These are phyloP conservation scores for Pichia cabralensis DNA, from an alignment of 805 yeast genomes.

Conservation along the genomic window DNA sequence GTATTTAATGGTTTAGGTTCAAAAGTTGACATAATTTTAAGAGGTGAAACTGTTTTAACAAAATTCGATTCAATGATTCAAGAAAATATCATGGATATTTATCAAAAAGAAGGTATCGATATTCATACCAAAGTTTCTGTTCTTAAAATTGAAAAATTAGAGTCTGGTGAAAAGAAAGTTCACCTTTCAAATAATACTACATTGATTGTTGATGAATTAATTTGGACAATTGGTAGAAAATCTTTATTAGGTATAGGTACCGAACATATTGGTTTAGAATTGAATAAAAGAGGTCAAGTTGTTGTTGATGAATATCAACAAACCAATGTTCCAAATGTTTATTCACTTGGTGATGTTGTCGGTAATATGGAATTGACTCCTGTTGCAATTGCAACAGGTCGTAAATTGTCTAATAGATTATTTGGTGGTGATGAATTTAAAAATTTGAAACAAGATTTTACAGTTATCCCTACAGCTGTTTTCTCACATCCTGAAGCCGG, in stretches of 20 bases:
- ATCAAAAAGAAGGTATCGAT: conserved; percentile 70
- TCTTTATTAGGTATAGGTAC: conserved; percentile 67
- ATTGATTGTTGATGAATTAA: conserved; percentile 64
- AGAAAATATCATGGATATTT: conserved; percentile 68
- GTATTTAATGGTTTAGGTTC: conserved; percentile 83
- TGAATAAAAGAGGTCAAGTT: conserved; percentile 52
- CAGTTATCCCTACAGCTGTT: conserved; percentile 88
- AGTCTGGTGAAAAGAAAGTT: conserved; percentile 40
- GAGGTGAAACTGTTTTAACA: conserved; percentile 87
- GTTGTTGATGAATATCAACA: conserved; percentile 83
- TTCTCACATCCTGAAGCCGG: conserved; percentile 98
- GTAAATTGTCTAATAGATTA: conserved; percentile 83
- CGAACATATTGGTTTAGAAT: conserved; percentile 63
- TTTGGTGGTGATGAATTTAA: conserved; percentile 71
- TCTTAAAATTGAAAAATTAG: conserved; percentile 36
- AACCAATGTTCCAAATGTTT: conserved; percentile 61
- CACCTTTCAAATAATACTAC: conserved; percentile 31
- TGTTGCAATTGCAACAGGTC: conserved; percentile 97
- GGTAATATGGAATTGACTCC: conserved; percentile 95
- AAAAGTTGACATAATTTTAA: conserved; percentile 76
- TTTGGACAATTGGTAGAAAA: conserved; percentile 93
- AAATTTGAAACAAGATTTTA: conserved; percentile 73
- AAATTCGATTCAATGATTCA: conserved; percentile 79
- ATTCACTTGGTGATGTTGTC: conserved; percentile 88
- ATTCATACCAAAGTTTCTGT: conserved; percentile 62